Evolutionary conservation across 768 basidiomycete genomes (phyloP).

Genomic region (Kwoniella shandongensis): DNA sequence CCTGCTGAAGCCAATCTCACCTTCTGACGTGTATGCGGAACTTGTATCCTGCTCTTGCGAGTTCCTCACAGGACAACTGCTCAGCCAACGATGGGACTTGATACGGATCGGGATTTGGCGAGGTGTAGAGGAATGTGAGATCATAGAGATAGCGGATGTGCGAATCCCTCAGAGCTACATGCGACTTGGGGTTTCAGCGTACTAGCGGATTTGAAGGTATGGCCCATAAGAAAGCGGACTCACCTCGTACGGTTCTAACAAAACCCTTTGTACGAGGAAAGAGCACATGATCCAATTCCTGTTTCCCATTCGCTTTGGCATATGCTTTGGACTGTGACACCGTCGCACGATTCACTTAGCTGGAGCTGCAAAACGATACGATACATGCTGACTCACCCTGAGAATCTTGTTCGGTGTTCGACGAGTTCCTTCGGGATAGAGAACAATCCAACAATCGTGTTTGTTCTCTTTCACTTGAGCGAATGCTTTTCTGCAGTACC

Average conservation of each 20-base stretch:
- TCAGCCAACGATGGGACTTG: slow-evolving; percentile 25
- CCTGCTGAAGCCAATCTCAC: slow-evolving; percentile 8
- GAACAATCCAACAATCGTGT: slow-evolving; percentile 37
- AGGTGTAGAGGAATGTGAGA: slow-evolving; percentile 32
- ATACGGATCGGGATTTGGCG: slow-evolving; percentile 10
- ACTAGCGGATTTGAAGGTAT: background rate
- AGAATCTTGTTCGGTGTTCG: slow-evolving; percentile 30
- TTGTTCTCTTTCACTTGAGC: slow-evolving; percentile 25
- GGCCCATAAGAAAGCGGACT: slow-evolving; percentile 4
- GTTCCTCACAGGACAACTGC: slow-evolving; percentile 21
- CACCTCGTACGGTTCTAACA: slow-evolving; percentile 31
- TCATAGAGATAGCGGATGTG: slow-evolving; percentile 43
- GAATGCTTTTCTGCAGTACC: slow-evolving; percentile 29
- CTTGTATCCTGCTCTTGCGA: slow-evolving; percentile 30
- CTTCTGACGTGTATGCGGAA: slow-evolving; percentile 32
- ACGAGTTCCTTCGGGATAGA: slow-evolving; percentile 44
- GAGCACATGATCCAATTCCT: slow-evolving; percentile 28
- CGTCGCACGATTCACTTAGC: background rate
- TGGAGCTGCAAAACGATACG: background rate
- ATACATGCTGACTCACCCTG: slow-evolving; percentile 11
- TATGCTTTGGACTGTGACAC: slow-evolving; percentile 30
- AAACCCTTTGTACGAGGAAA: slow-evolving; percentile 42
- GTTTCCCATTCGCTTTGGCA: slow-evolving; percentile 21
- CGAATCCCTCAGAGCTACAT: slow-evolving; percentile 30
- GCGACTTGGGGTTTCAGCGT: background rate